Percentiles rank a stretch among this genome's conserved stretches.
phyloP scores from a whole-genome alignment of 306 rosid genomes.

The Casuarina glauca region DNA sequence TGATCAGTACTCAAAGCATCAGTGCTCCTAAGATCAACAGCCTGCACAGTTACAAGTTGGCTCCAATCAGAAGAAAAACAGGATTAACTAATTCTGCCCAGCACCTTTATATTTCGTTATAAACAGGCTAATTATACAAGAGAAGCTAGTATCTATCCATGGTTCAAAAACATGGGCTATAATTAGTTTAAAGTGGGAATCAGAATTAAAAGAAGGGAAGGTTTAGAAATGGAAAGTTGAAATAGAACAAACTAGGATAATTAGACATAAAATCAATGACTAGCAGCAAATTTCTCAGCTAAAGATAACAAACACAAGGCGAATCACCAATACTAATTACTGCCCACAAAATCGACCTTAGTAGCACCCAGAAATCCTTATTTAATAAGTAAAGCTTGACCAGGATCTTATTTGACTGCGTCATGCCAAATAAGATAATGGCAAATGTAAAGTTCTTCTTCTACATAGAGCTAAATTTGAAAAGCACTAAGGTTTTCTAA shows the following conservation, averaged over 20 bases:
- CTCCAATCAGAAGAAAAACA: conserved; percentile 34
- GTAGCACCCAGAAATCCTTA: background rate
- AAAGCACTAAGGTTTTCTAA: background rate
- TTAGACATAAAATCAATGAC: background rate
- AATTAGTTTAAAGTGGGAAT: background rate
- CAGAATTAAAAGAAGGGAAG: background rate
- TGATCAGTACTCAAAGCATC: conserved; percentile 46
- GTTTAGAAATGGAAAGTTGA: background rate
- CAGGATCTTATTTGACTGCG: background rate
- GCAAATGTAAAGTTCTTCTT: background rate
- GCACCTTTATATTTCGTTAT: conserved; percentile 12
- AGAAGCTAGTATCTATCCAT: conserved; percentile 19
- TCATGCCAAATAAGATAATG: background rate
- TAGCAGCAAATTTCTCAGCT: background rate
- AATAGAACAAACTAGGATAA: background rate
- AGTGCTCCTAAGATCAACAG: conserved; percentile 74
- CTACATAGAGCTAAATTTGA: background rate
- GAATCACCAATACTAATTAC: background rate
- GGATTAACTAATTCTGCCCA: background rate
- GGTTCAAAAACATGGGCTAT: background rate
- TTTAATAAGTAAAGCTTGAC: background rate
- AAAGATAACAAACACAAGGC: background rate
- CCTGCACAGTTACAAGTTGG: conserved; percentile 59
- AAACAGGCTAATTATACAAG: conserved; percentile 10
- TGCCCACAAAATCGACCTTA: background rate